Base-by-base conservation (phyloP, 2,329 filamentous ascomycete species). In the Sclerotinia borealis region DNA sequence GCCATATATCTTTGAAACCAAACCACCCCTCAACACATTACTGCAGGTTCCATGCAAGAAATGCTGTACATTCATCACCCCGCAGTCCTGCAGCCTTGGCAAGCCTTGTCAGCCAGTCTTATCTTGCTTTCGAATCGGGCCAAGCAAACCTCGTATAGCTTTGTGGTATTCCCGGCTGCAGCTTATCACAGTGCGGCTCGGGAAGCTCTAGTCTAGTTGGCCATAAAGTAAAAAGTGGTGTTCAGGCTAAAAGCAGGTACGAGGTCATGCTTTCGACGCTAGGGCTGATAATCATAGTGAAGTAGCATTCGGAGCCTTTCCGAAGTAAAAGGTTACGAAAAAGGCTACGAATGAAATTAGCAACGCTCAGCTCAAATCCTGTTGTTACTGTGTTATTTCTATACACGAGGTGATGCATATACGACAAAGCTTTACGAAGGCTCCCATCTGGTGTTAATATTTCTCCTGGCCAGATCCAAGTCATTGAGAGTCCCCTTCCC, bases 91-190 rank as follows among this genome's bases (percentile, higher is more conserved):
- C 39, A 56, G 39, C 54, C 27, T 56, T 45, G 39, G 39, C 54
- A 36, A 45, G 29, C 39, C 54, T n/a, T 43, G 19, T 27, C 4
- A 56, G 37, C 27, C 11, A 56, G 25, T 37, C 19, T 31, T 31
- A 10, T 31, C 13, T 27, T 4, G 31, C 43, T 41, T 19, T 45
- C 27, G 11, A 56, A 45, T 45, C 37, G n/a, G n/a, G n/a, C n/a
- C n/a, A n/a, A n/a, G n/a, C n/a, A n/a, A 34, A 56, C 54, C 39
- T 45, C 54, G 54, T 56, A 56, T 56, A 56, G 27, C 13, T 17
- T 13, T 10, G 19, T 27, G 17, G 22, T 19, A 17, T 22, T 27
- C 31, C 13, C 6, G 13, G 25, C 8, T 45, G 29, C 17, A 45
- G 54, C 39, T 56, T 22, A 15, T 34, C n/a, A n/a, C n/a, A n/a